Evolutionary conservation across 495 filamentous ascomycete genomes (phyloP), one percentile per base, ranked within the genome.

Genomic region (Penicillium riverlandense): DNA sequence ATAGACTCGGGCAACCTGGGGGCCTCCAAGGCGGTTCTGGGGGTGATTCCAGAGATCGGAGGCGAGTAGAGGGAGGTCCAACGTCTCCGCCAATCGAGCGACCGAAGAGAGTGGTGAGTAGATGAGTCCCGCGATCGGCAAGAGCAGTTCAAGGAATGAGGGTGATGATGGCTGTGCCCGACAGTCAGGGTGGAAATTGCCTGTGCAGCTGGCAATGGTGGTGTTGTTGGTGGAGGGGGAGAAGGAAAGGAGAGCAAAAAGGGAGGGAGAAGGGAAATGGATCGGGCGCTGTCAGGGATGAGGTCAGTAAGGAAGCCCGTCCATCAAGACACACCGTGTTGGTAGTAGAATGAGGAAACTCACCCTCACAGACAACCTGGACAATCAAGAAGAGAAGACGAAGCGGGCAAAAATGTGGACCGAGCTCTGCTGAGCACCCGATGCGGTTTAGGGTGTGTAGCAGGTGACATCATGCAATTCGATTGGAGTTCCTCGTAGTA

Each of bases 381-480:
- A 22, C 22, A 22, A 22, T 6, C 27, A 10, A 34, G 38, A 44
- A 43, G 41, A 45, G 36, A 30, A 29, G 46, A 45, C 34, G 40
- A 39, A 38, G 50, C 41, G 37, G 31, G 49, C 43, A 42, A 47
- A 41, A 47, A 54, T 54, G 54, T 57, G 57, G 57, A 45, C 57
- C 55, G 52, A 58, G 55, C 57, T 59, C 50, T 38, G 29, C n/a
- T 29, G 22, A 29, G 13, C 9, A 11, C 55, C 50, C 50, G 40
- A 59, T 43, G 28, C 35, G 54, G 56, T 51, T 57, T 59, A 59
- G 57, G 48, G 50, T 47, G 50, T 47, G 40, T 16, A 46, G 40
- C 37, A 32, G 51, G 57, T 59, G 57, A 59, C 55, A 53, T 58
- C 51, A 45, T 22, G 22, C 22, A 22, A 22, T 22, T 6, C 22